These are phyloP conservation scores for Pholiota adiposa DNA, from an alignment of 1,284 basidiomycete genomes.

Conservation along the genomic window DNA sequence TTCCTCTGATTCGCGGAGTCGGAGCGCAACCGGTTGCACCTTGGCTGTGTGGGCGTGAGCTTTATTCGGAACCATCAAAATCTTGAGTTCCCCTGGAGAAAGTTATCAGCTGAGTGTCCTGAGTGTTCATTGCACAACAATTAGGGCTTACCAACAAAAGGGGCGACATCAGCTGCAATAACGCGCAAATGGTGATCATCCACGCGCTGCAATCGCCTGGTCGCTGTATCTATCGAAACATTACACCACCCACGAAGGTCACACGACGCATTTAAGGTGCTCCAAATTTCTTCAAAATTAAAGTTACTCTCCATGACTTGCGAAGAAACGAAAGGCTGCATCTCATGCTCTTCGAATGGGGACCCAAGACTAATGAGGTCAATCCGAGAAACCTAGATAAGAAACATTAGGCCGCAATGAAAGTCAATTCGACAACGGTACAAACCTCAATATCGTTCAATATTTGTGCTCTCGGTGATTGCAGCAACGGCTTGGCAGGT, in stretches of 20 bases:
- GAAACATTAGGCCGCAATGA: background rate
- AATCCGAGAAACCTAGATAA: constrained; percentile 41
- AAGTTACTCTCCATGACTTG: constrained; percentile 18
- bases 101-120: background rate
- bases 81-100: constrained; percentile 63
- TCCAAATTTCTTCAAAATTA: constrained; percentile 63
- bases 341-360: constrained; percentile 58
- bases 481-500: constrained; percentile 4
- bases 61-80: constrained; percentile 44
- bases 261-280: constrained; percentile 45
- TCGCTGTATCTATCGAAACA: constrained; percentile 51
- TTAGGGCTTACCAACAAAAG: constrained; percentile 56
- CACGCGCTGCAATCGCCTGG: constrained; percentile 55
- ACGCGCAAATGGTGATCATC: constrained; percentile 49
- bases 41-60: background rate
- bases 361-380: constrained; percentile 75
- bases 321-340: constrained; percentile 16
- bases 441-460: background rate
- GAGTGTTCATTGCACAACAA: constrained; percentile 11
- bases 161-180: constrained; percentile 53
- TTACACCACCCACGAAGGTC: constrained; percentile 71
- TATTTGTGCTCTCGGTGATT: background rate
- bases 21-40: constrained; percentile 38
- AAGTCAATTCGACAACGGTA: background rate
- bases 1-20: constrained; percentile 67